Base-by-base conservation (phyloP, 495 filamentous ascomycete genomes). In the Evernia prunastri region DNA sequence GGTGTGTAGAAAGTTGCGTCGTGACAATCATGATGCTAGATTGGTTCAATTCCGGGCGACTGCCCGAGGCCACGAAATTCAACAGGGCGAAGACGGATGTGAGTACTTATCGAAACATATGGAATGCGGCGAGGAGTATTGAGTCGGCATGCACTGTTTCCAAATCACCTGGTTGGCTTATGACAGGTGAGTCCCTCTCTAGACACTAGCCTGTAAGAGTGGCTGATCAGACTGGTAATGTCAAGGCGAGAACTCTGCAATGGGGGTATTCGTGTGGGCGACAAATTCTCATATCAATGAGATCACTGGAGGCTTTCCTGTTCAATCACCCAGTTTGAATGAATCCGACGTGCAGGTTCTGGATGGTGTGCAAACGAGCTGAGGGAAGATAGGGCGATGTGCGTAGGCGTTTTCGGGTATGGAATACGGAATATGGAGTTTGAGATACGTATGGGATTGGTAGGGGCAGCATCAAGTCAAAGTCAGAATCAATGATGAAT, bases 201-300 rank as follows among this genome's bases (percentile, higher is more conserved):
- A 12, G 53, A 10, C 3, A n/a, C 17, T n/a, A 13, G 39, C 4
- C 40, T 35, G 9, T 11, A 40, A 18, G 15, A 49, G 2, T 35
- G 5, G 39, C 60, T 60, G 47, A 60, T n/a, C 25, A 25, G 31
- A 49, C 0, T 36, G 36, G 31, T 49, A 25, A 40, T 15, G 17
- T 20, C 20, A 23, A 64, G 62, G 62, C 13, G 20, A 64, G 17
- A 42, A 49, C 0, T 36, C 56, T 23, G 62, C 62, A 31, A 59
- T 64, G 56, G 62, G 62, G 4, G n/a, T 64, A 36, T 64, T 64
- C 7, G 17, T 64, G 2, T 64, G 62, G 62, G 31, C 62, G 20
- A 64, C 62, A 8, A 36, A 51, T 31, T 64, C 62, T 1, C 29
- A 40, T 6, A 53, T 64, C 31, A 59, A 64, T 18, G 42, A 23